Base-by-base conservation (phyloP, 257 asterid species). In the Solanum gracilifrons region DNA sequence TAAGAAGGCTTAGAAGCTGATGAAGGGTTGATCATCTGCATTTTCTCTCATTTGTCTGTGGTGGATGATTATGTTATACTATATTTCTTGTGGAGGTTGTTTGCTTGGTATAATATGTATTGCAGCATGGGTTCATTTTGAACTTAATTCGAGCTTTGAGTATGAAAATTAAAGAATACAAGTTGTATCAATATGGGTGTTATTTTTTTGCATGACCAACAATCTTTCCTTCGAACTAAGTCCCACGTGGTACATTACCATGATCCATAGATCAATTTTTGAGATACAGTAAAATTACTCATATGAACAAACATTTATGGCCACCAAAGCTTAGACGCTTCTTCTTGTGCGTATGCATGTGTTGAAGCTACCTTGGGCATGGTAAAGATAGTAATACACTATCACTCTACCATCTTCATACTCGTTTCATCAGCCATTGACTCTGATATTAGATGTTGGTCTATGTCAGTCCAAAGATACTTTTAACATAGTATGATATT, bases 1-100 rank as follows among this genome's bases (percentile, higher is more conserved):
- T 8, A 90, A 86, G 87, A 88, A 88, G 89, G 87, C 64, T 43
- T 88, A 60, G 37, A 88, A 37, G 68, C 58, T 69, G 68, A 80
- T 29, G 71, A 43, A 79, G 69, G 29, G 23, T 41, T n/a, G n/a
- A n/a, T 79, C 85, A 79, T 79, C 1, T 79, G 27, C 64, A 79
- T 41, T 79, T 79, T 15, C 27, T 79, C 85, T 43, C 10, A 27
- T 43, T 79, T 27, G 62, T 4, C 35, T 3, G 13, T 39, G 33
- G 60, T 76, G 0, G 9, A 77, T 58, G 31, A 41, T 77, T 77
- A 21, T 75, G 82, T 23, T 23, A 23, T 36, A 75, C 60, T 39
- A 4, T 27, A 16, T 79, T 43, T 43, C 8, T 43, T 79, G 37
- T 79, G 62, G 51, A 25, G 2, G 25, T n/a, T 15, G 84, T 25